A percentile compares a stretch with the other conserved stretches of the same genome.
Conservation (phyloP, 2,329 filamentous ascomycete species). For the Fragosphaeria purpurea region DNA sequence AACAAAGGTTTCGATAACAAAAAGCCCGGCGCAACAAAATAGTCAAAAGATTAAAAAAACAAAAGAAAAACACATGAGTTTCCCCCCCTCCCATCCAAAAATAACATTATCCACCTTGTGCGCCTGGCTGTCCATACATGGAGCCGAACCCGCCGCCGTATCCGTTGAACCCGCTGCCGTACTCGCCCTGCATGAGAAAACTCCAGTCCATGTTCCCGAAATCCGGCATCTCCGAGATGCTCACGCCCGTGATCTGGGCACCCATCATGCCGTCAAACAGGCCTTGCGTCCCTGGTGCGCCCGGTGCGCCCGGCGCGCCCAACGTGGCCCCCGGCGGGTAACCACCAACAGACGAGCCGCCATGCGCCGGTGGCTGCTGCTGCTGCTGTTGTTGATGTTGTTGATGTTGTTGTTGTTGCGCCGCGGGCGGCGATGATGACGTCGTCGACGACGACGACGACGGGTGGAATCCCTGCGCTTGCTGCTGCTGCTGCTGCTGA, state of each 20-base stretch:
- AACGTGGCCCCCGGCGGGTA: slow-evolving; percentile 3
- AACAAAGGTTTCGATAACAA: background rate
- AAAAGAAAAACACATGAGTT: background rate
- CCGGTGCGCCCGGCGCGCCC: slow-evolving; percentile 8
- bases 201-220: slow-evolving; percentile 38
- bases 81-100: background rate
- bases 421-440: slow-evolving; percentile 8
- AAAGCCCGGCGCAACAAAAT: background rate
- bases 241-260: slow-evolving; percentile 14
- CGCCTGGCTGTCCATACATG: slow-evolving; percentile 16
- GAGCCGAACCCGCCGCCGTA: slow-evolving; percentile 1
- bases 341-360: background rate
- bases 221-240: slow-evolving; percentile 16
- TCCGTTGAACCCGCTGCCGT: slow-evolving; percentile 15
- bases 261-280: slow-evolving; percentile 4
- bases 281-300: slow-evolving; percentile 12
- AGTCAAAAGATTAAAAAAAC: background rate
- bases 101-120: background rate
- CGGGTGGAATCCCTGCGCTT: slow-evolving; percentile 3
- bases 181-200: slow-evolving; percentile 31
- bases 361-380: slow-evolving; percentile 29
- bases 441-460: slow-evolving; percentile 8
- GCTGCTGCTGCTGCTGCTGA: background rate
- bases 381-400: slow-evolving; percentile 30
- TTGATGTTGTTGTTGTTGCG: slow-evolving; percentile 14